Conservation (phyloP, 2,329 filamentous ascomycete species). For the Beauveria caledonica region DNA sequence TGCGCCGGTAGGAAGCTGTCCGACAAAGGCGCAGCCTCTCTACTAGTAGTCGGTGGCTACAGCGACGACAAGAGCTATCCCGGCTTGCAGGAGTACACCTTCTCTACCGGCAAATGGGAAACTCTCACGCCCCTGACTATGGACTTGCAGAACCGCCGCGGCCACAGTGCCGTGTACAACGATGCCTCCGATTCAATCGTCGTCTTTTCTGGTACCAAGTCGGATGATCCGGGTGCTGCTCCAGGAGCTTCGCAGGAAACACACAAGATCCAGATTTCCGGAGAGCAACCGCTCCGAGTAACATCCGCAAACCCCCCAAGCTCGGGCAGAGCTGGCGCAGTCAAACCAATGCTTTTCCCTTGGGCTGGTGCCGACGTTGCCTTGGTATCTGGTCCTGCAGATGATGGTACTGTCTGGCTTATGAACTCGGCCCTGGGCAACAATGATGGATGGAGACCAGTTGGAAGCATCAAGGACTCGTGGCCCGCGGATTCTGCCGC, state of each 20-base stretch:
- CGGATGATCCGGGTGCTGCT: constrained; percentile 43
- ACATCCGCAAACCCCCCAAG: constrained; percentile 51
- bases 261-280: constrained; percentile 60
- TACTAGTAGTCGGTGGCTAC: constrained; percentile 77
- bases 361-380: constrained; percentile 62
- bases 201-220: constrained; percentile 69
- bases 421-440: background rate
- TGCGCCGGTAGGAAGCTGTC: constrained; percentile 65
- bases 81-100: constrained; percentile 64
- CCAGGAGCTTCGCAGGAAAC: constrained; percentile 59
- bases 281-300: constrained; percentile 46
- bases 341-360: constrained; percentile 60
- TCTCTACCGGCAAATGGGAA: constrained; percentile 45
- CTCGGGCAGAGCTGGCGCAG: background rate
- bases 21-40: constrained; percentile 49
- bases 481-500: constrained; percentile 43
- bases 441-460: background rate
- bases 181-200: constrained; percentile 62
- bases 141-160: constrained; percentile 59
- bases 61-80: constrained; percentile 46
- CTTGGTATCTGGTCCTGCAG: constrained; percentile 58
- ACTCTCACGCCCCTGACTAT: constrained; percentile 33
- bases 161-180: constrained; percentile 72
- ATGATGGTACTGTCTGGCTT: constrained; percentile 22
- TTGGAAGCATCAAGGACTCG: background rate